A percentile compares a stretch with the other conserved stretches of the same genome.
Conservation (phyloP, 306 rosid species). For the Ormosia emarginata region DNA sequence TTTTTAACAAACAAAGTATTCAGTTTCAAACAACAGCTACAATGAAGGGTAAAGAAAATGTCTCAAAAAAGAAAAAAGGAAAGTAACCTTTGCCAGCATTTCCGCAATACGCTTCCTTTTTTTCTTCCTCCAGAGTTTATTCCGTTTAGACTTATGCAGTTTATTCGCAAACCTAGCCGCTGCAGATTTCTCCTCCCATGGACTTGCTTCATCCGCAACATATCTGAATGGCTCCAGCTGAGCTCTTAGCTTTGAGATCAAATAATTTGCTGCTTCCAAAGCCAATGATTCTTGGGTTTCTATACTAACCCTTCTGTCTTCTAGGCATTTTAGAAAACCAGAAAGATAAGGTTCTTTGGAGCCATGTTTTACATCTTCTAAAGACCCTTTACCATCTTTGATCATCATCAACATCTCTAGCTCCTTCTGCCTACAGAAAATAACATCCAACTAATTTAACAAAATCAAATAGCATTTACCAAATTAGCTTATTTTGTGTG, state of each 20-base stretch:
- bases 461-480: not conserved
- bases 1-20: constrained; percentile 9
- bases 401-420: constrained; percentile 57
- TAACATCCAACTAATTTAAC: not conserved
- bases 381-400: constrained; percentile 42
- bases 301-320: constrained; percentile 42
- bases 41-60: not conserved
- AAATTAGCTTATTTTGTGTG: not conserved
- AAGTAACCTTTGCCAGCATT: constrained; percentile 58
- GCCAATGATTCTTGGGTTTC: constrained; percentile 62
- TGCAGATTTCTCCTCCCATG: constrained; percentile 83
- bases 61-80: not conserved
- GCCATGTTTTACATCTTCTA: constrained; percentile 28
- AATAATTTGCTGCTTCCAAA: constrained; percentile 55
- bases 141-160: constrained; percentile 52
- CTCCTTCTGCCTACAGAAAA: constrained; percentile 64
- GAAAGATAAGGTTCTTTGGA: constrained; percentile 24
- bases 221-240: constrained; percentile 65
- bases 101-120: constrained; percentile 63
- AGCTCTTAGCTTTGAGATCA: constrained; percentile 55
- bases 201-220: constrained; percentile 49
- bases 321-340: constrained; percentile 35
- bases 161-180: constrained; percentile 47
- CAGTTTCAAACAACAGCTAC: not conserved
- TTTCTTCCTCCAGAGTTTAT: constrained; percentile 73